Conservation (phyloP, 768 basidiomycete genomes). For the Porphyrellus cyaneotinctus region DNA sequence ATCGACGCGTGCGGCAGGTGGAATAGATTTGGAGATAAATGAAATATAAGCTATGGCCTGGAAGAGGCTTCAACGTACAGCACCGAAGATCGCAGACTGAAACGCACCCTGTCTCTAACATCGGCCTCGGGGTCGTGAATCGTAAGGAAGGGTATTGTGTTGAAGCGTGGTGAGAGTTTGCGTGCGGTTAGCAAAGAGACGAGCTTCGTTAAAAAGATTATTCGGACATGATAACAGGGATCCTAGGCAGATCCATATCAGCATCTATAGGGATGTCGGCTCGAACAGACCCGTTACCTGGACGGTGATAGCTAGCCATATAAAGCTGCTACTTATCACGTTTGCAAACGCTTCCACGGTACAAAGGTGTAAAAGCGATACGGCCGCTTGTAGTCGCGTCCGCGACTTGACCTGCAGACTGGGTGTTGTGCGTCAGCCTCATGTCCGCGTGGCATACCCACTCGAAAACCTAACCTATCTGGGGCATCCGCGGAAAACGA, state of each 20-base stretch:
- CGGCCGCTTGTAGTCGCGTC: conserved; percentile 77
- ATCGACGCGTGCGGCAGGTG: conserved; percentile 54
- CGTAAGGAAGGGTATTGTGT: conserved; percentile 82
- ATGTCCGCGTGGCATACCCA: not conserved
- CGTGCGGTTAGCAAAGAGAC: conserved; percentile 56
- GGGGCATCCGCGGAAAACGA: conserved; percentile 51
- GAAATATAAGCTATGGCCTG: conserved; percentile 57
- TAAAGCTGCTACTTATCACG: conserved; percentile 57
- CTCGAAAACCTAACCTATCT: conserved; percentile 43
- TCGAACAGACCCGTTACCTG: conserved; percentile 54
- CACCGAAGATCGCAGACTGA: not conserved
- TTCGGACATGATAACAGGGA: conserved; percentile 81
- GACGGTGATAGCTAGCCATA: conserved; percentile 63
- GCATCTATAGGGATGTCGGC: not conserved
- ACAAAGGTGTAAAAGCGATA: conserved; percentile 75
- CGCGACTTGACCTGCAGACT: conserved; percentile 67
- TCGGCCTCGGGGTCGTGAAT: conserved; percentile 90
- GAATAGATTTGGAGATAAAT: conserved; percentile 44
- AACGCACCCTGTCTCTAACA: conserved; percentile 58
- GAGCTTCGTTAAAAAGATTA: conserved; percentile 72
- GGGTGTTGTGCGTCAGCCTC: conserved; percentile 11
- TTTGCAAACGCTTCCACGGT: conserved; percentile 54
- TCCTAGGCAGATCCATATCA: conserved; percentile 49
- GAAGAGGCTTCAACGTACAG: conserved; percentile 4
- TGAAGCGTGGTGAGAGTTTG: conserved; percentile 68